Evolutionary conservation across 352 stramenopile species (phyloP).

Genomic region (Phytophthora tentaculata): DNA sequence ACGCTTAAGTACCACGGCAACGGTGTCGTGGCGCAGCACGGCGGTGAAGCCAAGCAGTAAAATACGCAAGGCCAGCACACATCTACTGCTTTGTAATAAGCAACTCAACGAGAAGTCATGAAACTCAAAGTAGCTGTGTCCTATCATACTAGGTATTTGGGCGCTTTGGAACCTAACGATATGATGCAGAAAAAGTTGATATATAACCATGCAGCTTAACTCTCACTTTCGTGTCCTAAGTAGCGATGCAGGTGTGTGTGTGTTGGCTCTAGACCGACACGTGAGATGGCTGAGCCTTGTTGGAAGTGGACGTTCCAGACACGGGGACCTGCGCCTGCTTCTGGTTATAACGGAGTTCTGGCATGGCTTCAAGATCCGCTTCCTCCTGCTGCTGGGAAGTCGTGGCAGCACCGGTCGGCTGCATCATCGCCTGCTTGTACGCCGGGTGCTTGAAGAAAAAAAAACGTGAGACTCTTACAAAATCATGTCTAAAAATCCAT

Average conservation of each 20-base stretch:
- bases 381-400: conserved; percentile 59
- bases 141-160: conserved; percentile 23
- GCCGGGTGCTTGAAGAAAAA: conserved; percentile 63
- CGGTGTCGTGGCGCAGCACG: conserved; percentile 81
- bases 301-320: conserved; percentile 32
- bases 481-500: conserved; percentile 15
- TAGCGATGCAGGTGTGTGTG: conserved; percentile 13
- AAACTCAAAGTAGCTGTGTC: conserved; percentile 25
- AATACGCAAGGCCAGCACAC: conserved; percentile 10
- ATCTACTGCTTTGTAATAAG: conserved; percentile 12
- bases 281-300: conserved; percentile 61
- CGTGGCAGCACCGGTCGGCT: conserved; percentile 40
- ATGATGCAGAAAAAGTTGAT: conserved; percentile 36
- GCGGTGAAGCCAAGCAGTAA: conserved; percentile 77
- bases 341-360: conserved; percentile 84
- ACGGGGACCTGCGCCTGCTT: conserved; percentile 41
- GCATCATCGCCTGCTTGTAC: conserved; percentile 80
- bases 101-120: conserved; percentile 27
- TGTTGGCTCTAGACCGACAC: conserved; percentile 56
- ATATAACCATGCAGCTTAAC: conserved; percentile 44
- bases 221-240: conserved; percentile 27
- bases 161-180: conserved; percentile 4
- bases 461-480: conserved; percentile 4
- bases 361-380: conserved; percentile 74
- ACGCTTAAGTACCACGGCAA: conserved; percentile 90